phyloP scores from a whole-genome alignment of 352 stramenopile genomes.

The Phytophthora agathidicida region DNA sequence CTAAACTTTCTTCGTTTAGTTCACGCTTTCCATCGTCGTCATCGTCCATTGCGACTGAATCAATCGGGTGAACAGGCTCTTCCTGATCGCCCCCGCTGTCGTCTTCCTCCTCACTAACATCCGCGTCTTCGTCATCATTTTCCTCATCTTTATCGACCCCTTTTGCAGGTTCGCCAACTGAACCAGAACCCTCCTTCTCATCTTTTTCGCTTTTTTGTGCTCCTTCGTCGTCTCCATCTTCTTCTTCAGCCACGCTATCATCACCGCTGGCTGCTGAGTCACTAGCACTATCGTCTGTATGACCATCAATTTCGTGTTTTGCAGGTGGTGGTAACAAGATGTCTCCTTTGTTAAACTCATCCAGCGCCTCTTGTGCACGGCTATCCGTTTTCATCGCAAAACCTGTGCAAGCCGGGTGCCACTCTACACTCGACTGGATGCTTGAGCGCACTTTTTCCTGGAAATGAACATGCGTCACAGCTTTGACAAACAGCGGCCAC shows the following conservation, averaged over 20 bases:
- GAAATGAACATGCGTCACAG: conserved; percentile 54
- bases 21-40: conserved; percentile 18
- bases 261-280: conserved; percentile 67
- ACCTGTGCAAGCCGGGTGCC: conserved; percentile 54
- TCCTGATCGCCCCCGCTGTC: conserved; percentile 25
- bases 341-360: conserved; percentile 55
- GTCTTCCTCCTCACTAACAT: conserved; percentile 32
- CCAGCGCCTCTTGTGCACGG: conserved; percentile 27
- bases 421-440: conserved; percentile 22
- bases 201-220: conserved; percentile 6
- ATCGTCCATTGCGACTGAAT: not conserved
- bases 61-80: conserved; percentile 14
- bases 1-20: conserved; percentile 32
- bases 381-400: conserved; percentile 61
- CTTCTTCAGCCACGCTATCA: conserved; percentile 35
- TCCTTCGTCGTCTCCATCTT: conserved; percentile 9
- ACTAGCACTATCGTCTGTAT: conserved; percentile 81
- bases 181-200: not conserved
- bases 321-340: conserved; percentile 54
- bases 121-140: conserved; percentile 17
- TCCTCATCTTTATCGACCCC: conserved; percentile 15
- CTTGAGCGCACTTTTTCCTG: conserved; percentile 35
- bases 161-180: conserved; percentile 9
- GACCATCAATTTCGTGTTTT: conserved; percentile 74
- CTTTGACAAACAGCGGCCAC: conserved; percentile 67